Evolutionary conservation across 1,284 basidiomycete genomes (phyloP), one percentile per base, ranked within the genome.

Genomic region (Leccinum subfulvum): DNA sequence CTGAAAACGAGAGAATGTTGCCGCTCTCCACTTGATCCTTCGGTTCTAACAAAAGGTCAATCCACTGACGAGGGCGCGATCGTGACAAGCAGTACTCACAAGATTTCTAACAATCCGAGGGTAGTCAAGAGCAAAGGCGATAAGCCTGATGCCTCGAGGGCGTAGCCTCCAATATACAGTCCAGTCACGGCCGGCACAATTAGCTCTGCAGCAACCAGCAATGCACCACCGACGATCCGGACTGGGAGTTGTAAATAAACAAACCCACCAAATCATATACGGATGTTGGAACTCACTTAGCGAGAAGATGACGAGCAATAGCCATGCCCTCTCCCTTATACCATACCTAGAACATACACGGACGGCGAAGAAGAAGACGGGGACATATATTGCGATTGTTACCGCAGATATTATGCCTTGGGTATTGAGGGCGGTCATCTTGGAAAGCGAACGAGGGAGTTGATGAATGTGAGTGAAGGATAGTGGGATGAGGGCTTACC

Each of bases 71-170:
- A 41, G 16, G 26, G 62, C 4, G 11, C 3, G 30, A 39, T 62
- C 11, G 23, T 54, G 49, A 35, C 13, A 13, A 56, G 21, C 10
- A 33, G 23, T 49, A 79, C 86, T 66, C 77, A 88, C 88, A 83
- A 81, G 65, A 84, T 82, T 58, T 82, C 81, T 57, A 89, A 69
- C 67, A 89, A 83, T 4, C 87, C 86, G 30, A 88, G 69, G 0
- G 84, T 81, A 3, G 84, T 79, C 39, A 86, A 68, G 57, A 88
- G 70, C 16, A 90, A 73, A 0, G 82, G 77, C 1, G 81, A 81
- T 5, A 88, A 66, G 16, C 83, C 87, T 39, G 82, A 79, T 18
- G 80, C 75, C 67, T 87, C 84, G n/a, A 89, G 73, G 44, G 83
- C 81, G 66, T 81, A 81, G 52, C 82, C 82, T 28, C 83, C 80